Conservation (phyloP, 2,329 filamentous ascomycete genomes). For the Botryotinia narcissicola region DNA sequence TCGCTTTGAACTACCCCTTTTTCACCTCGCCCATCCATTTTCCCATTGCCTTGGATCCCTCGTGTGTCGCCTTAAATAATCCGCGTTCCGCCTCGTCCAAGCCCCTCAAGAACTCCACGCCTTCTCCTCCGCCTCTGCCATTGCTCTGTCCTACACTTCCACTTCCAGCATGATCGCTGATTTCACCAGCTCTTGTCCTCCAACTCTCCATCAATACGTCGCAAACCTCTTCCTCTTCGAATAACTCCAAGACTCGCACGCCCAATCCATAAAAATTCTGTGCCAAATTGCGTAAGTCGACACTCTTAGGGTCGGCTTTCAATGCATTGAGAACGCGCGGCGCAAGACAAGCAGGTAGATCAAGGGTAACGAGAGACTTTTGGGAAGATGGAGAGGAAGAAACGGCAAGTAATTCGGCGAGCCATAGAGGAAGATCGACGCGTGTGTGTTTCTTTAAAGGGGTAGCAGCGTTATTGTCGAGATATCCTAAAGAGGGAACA, state of each 20-base stretch:
- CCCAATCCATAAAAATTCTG: slow-evolving; percentile 87
- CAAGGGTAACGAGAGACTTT: slow-evolving; percentile 70
- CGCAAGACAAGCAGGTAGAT: slow-evolving; percentile 68
- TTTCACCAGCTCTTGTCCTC: slow-evolving; percentile 74
- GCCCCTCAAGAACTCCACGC: slow-evolving; percentile 79
- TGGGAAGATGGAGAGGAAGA: slow-evolving; percentile 47
- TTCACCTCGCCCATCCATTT: slow-evolving; percentile 58
- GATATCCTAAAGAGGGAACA: slow-evolving; percentile 80
- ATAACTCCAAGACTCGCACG: slow-evolving; percentile 81
- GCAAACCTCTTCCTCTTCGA: slow-evolving; percentile 80
- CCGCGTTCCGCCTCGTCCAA: slow-evolving; percentile 87
- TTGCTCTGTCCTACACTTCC: slow-evolving; percentile 68
- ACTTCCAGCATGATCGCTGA: slow-evolving; percentile 87
- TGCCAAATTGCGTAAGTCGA: slow-evolving; percentile 79
- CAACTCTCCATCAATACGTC: slow-evolving; percentile 76
- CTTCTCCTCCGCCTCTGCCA: slow-evolving; percentile 68
- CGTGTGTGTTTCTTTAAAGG: slow-evolving; percentile 78
- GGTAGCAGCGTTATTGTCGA: slow-evolving; percentile 73
- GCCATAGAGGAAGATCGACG: slow-evolving; percentile 85
- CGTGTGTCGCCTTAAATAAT: slow-evolving; percentile 71
- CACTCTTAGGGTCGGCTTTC: slow-evolving; percentile 82
- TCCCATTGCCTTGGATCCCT: slow-evolving; percentile 67
- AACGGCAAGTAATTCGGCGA: slow-evolving; percentile 88
- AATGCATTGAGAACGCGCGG: slow-evolving; percentile 80
- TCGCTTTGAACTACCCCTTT: slow-evolving; percentile 30